These are phyloP conservation scores for Rhinocladiella mackenziei DNA, from an alignment of 2,329 filamentous ascomycete species.

Conservation along the genomic window DNA sequence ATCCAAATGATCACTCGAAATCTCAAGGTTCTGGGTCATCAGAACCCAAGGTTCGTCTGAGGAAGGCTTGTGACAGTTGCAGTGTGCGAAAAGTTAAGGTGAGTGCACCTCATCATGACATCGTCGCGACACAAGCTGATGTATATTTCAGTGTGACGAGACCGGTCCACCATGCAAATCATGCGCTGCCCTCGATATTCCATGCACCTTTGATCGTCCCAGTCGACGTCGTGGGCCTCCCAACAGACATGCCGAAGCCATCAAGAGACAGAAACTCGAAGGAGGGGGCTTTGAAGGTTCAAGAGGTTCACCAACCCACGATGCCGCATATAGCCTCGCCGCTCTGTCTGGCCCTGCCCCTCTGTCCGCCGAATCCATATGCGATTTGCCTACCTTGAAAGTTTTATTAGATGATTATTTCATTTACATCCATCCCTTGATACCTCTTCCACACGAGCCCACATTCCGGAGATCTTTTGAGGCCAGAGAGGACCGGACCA, in stretches of 20 bases:
- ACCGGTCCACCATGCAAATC: constrained; percentile 63
- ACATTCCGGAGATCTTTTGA: constrained; percentile 44
- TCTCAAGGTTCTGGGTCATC: constrained; percentile 14
- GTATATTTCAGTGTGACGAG: constrained; percentile 55
- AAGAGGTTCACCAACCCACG: constrained; percentile 44
- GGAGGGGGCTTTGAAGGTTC: constrained; percentile 20
- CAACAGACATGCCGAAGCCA: constrained; percentile 62
- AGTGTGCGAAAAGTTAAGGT: constrained; percentile 54
- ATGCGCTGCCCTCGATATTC: constrained; percentile 61
- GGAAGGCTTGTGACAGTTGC: constrained; percentile 52
- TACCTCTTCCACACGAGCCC: constrained; percentile 46
- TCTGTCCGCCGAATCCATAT: constrained; percentile 49
- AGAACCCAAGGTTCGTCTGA: constrained; percentile 40
- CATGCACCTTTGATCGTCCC: constrained; percentile 63
- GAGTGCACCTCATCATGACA: constrained; percentile 17
- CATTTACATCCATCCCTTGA: constrained; percentile 46
- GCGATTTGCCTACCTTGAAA: constrained; percentile 39
- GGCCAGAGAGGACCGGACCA: constrained; percentile 41
- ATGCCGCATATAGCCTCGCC: constrained; percentile 51
- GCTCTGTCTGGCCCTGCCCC: constrained; percentile 45
- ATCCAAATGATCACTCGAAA: constrained; percentile 10
- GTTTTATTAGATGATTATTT: constrained; percentile 47
- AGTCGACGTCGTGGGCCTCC: constrained; percentile 62
- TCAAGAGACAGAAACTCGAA: constrained; percentile 57
- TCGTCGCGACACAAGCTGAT: constrained; percentile 9